These are phyloP conservation scores for Chlamydomonas sp. DNA, from an alignment of 139 green algal species.

Conservation along the genomic window DNA sequence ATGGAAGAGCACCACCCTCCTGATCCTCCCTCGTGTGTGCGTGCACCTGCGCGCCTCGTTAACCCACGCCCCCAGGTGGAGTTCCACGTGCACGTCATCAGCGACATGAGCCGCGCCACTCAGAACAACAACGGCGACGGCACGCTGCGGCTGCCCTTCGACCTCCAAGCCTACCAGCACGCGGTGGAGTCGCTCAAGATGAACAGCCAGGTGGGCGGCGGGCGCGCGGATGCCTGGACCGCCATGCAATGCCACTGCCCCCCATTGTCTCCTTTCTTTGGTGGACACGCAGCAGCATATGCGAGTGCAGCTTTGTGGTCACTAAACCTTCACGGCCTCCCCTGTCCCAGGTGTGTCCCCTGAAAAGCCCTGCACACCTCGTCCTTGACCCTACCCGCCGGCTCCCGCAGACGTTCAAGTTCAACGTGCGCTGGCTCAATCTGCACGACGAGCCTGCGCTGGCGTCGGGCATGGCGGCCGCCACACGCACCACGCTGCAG, in stretches of 20 bases:
- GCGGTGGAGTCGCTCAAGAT: conserved; percentile 32
- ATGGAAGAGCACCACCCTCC: too few species aligned
- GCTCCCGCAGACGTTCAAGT: conserved; percentile 50
- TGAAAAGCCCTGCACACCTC: too few species aligned
- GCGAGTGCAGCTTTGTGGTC: too few species aligned
- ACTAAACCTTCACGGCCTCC: too few species aligned
- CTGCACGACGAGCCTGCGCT: conserved; percentile 57
- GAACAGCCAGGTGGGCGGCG: conserved; percentile 20
- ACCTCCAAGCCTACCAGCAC: conserved; percentile 55
- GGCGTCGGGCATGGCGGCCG: conserved; percentile 45
- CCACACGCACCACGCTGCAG: conserved; percentile 26
- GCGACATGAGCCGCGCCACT: conserved; percentile 36
- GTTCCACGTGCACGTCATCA: conserved; percentile 54
- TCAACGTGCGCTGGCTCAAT: conserved; percentile 26
- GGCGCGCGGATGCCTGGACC: neutral
- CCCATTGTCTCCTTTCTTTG: too few species aligned
- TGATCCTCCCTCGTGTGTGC: neutral
- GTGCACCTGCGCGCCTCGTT: neutral
- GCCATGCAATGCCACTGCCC: neutral
- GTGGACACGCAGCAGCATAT: too few species aligned
- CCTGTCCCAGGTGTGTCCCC: too few species aligned
- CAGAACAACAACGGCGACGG: neutral
- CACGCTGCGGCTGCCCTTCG: conserved; percentile 35
- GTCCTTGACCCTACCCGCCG: neutral
- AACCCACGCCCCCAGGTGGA: conserved; percentile 11